Evolutionary conservation across 1,284 basidiomycete genomes (phyloP).

Genomic region (Ganoderma sp.): DNA sequence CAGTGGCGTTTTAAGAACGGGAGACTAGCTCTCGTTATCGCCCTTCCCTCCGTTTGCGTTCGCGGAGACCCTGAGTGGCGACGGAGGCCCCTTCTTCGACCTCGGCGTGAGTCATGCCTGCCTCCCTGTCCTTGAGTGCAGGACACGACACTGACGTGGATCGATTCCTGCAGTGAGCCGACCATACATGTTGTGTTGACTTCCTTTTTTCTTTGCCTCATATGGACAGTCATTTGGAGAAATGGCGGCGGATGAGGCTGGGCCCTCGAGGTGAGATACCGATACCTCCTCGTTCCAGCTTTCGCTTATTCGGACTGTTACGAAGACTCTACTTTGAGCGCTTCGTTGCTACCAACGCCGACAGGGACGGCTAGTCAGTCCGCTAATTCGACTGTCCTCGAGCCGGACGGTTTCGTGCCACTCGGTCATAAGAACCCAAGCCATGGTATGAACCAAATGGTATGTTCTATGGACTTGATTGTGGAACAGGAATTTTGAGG

Average conservation of each 20-base stretch:
- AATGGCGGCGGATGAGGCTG: constrained; percentile 5
- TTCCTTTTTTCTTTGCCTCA: background rate
- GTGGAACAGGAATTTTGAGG: too few species aligned
- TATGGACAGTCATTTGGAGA: constrained; percentile 8
- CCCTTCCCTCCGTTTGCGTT: constrained; percentile 11
- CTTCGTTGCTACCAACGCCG: background rate
- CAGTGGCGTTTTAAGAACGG: constrained; percentile 6
- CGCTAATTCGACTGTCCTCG: background rate
- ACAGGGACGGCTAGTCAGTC: background rate
- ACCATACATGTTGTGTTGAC: background rate
- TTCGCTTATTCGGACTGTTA: background rate
- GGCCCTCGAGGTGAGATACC: constrained; percentile 14
- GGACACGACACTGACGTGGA: background rate
- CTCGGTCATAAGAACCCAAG: background rate
- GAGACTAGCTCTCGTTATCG: background rate
- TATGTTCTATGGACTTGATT: background rate
- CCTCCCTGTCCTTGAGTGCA: background rate
- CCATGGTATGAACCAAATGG: background rate
- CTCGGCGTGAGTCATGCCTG: constrained; percentile 2
- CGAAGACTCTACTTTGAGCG: background rate
- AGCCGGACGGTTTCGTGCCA: background rate
- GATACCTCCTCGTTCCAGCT: too few species aligned
- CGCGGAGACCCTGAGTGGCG: constrained; percentile 3
- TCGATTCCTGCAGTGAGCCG: background rate
- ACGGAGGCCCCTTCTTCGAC: constrained; percentile 4